Base-by-base conservation (phyloP, 164 flowering plant species). In the Sextonia rubra region DNA sequence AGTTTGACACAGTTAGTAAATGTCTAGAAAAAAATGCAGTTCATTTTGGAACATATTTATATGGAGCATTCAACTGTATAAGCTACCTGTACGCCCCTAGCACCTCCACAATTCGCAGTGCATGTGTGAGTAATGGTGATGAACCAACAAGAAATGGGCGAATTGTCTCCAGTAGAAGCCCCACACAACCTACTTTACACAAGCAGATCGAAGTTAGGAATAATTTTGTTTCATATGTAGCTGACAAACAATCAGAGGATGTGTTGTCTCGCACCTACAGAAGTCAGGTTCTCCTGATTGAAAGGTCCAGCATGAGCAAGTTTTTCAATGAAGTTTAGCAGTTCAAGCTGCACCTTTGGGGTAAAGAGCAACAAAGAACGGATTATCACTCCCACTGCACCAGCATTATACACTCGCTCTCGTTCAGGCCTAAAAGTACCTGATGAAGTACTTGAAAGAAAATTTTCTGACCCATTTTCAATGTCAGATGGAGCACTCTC, bases 251-350 rank as follows among this genome's bases (percentile, higher is more conserved):
- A 48, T 23, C 22, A 27, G 60, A 27, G 17, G 62, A 75, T 61
- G 22, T 58, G 27, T 26, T 56, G 23, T 60, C 60, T 66, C 96
- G 62, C 79, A 96, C 99, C 99, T 80, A 91, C 87, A 79, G 97
- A 90, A 48, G 98, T 91, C 68, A 96, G 90, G 74, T 83, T 94
- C 85, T 96, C 99, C 84, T 89, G 94, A 81, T 96, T 96, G 76
- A 88, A 93, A 58, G 94, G 82, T 30, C 97, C 87, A 64, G 89
- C 89, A 84, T 83, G 85, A 76, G 97, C 91, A 82, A 93, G 97
- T 82, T 83, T 87, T 74, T 88, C 93, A 76, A 96, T 86, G 64
- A 96, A 83, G 74, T 77, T 83, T 71, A 96, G 83, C 30, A 96
- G 80, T 80, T 93, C 91, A 71, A 96, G 80, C 80, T 96, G 99